Percentiles rank a stretch among this genome's conserved stretches.
Conservation (phyloP, 1,284 basidiomycete genomes). For the Ganoderma meredithae region DNA sequence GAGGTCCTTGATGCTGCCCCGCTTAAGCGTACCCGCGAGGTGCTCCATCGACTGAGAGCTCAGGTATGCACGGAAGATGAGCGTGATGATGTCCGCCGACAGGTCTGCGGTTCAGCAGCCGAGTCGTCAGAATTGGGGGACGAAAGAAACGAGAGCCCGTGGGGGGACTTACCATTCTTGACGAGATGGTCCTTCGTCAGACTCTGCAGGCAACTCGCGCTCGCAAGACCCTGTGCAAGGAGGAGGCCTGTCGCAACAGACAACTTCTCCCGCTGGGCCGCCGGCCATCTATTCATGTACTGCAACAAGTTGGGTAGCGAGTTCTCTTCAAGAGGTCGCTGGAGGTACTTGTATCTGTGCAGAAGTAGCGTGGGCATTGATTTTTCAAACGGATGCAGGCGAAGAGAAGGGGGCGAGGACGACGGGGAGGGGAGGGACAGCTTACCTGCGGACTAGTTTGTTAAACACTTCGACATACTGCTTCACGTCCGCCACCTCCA, state of each 20-base stretch:
- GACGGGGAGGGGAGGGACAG: not conserved
- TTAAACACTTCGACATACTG: slow-evolving; percentile 93
- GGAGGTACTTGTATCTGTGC: slow-evolving; percentile 97
- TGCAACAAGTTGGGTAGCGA: slow-evolving; percentile 88
- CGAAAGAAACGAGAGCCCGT: not conserved
- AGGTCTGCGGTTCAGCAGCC: slow-evolving; percentile 58
- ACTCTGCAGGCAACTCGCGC: slow-evolving; percentile 78
- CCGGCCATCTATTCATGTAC: slow-evolving; percentile 87
- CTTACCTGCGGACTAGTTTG: slow-evolving; percentile 91
- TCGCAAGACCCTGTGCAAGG: slow-evolving; percentile 83
- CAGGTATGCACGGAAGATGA: slow-evolving; percentile 85
- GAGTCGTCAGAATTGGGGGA: slow-evolving; percentile 2
- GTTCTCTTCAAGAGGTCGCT: slow-evolving; percentile 91
- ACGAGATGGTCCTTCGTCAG: slow-evolving; percentile 94
- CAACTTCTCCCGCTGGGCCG: slow-evolving; percentile 82
- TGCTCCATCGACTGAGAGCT: slow-evolving; percentile 87
- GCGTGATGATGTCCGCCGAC: slow-evolving; percentile 78
- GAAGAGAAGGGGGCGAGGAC: slow-evolving; percentile 5
- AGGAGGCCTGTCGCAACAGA: slow-evolving; percentile 84
- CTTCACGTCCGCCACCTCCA: slow-evolving; percentile 85
- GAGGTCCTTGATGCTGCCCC: slow-evolving; percentile 87
- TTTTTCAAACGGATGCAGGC: not conserved
- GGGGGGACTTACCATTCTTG: slow-evolving; percentile 77
- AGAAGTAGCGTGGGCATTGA: not conserved
- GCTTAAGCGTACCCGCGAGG: slow-evolving; percentile 78